Evolutionary conservation across 2,329 filamentous ascomycete genomes (phyloP).

Genomic region (Paramyrothecium roridum): DNA sequence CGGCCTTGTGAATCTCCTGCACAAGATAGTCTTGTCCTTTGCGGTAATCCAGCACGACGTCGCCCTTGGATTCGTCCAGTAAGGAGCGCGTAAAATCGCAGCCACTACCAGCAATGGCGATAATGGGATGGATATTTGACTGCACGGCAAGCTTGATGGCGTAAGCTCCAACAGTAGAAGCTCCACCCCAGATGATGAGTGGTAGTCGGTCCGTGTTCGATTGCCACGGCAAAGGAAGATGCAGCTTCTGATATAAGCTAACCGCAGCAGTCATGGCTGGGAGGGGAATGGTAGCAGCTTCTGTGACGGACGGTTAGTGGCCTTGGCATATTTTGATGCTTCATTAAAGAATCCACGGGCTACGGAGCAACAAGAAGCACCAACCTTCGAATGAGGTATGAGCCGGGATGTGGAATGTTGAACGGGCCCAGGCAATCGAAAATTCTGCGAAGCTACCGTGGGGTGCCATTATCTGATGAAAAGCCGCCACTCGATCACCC

Average conservation of each 20-base stretch:
- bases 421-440: slow-evolving; percentile 50
- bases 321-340: no score
- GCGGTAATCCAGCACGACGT: slow-evolving; percentile 8
- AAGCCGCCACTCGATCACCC: slow-evolving; percentile 45
- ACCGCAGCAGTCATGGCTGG: slow-evolving; percentile 51
- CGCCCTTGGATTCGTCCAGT: slow-evolving; percentile 7
- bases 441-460: slow-evolving; percentile 61
- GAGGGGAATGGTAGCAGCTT: slow-evolving; percentile 55
- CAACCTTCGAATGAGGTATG: no score
- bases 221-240: slow-evolving; percentile 46
- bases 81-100: slow-evolving; percentile 4
- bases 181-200: slow-evolving; percentile 47
- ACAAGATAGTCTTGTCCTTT: no score
- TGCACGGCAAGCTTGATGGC: slow-evolving; percentile 49
- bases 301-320: slow-evolving; percentile 47
- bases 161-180: slow-evolving; percentile 53
- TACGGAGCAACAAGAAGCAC: no score
- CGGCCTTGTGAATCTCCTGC: not conserved
- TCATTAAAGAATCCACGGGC: no score
- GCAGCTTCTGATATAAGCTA: slow-evolving; percentile 42
- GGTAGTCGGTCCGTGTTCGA: slow-evolving; percentile 10
- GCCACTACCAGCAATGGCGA: slow-evolving; percentile 47
- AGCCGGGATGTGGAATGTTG: slow-evolving; percentile 58
- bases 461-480: slow-evolving; percentile 47
- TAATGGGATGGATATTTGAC: slow-evolving; percentile 55